Conservation (phyloP, 23 red algal genomes). For the Cyanidiococcus yangmingshanensis region DNA sequence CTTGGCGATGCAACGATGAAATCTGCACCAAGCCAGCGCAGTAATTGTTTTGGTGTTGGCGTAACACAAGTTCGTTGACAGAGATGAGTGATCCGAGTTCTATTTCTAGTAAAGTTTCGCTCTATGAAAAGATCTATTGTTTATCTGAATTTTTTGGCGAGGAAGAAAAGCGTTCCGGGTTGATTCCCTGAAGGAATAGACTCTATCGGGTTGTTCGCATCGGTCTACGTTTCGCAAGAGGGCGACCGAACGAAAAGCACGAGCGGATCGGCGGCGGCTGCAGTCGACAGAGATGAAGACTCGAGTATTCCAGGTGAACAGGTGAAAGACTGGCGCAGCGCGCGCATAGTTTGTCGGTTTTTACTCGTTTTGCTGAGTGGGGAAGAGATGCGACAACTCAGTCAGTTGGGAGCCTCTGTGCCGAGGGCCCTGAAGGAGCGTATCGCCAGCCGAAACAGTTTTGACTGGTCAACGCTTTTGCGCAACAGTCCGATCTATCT, state of each 20-base stretch:
- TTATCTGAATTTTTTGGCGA: neutral
- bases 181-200: neutral
- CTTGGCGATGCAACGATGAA: too few relatives aligned
- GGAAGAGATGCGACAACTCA: neutral
- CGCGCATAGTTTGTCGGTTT: slow-evolving; percentile 12
- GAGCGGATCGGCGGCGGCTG: neutral
- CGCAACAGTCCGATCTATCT: neutral
- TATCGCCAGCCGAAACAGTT: neutral
- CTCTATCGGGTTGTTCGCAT: neutral
- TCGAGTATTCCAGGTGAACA: neutral
- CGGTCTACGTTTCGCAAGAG: neutral
- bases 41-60: too few relatives aligned
- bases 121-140: neutral
- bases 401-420: neutral
- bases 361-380: neutral
- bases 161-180: neutral
- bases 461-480: neutral
- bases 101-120: neutral
- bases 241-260: neutral
- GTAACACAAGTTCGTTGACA: too few relatives aligned
- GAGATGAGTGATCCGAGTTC: neutral
- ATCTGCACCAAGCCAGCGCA: too few relatives aligned
- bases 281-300: neutral
- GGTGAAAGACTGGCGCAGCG: neutral
- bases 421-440: slow-evolving; percentile 1